phyloP scores from a whole-genome alignment of 495 filamentous ascomycete genomes.

The Hypoxylon fuscum region DNA sequence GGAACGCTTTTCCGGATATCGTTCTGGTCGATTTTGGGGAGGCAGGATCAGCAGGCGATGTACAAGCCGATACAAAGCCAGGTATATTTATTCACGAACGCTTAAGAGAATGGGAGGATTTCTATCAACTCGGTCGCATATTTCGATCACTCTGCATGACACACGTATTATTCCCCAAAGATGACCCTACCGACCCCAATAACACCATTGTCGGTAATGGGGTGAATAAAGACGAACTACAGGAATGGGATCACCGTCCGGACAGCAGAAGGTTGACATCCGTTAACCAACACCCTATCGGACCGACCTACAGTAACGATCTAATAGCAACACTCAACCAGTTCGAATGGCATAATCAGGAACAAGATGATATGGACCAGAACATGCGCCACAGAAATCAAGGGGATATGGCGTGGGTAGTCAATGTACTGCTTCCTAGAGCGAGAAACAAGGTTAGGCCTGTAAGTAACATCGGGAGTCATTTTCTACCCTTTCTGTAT shows the following conservation, averaged over 20 bases:
- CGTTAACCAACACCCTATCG: not conserved
- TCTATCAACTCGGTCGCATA: constrained; percentile 6
- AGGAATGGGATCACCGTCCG: not conserved
- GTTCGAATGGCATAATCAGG: constrained; percentile 8
- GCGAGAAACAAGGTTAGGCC: not conserved
- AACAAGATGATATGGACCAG: not conserved
- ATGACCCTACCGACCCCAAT: not conserved
- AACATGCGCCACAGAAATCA: not conserved
- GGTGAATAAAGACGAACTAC: not conserved
- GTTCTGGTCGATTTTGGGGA: constrained; percentile 1
- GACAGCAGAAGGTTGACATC: not conserved
- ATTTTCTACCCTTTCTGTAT: too few relatives aligned
- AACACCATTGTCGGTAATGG: not conserved
- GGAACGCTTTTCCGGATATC: constrained; percentile 11
- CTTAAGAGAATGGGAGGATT: constrained; percentile 9
- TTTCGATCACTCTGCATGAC: constrained; percentile 19
- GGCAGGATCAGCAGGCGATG: not conserved
- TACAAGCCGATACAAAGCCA: not conserved
- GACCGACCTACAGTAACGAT: not conserved
- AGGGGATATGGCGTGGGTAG: not conserved
- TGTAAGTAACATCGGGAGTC: too few relatives aligned
- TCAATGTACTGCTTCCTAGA: not conserved
- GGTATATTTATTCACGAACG: not conserved
- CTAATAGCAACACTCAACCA: not conserved
- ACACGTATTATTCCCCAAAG: not conserved